Base-by-base conservation (phyloP, 2,329 filamentous ascomycete genomes). In the Diaporthe vexans region DNA sequence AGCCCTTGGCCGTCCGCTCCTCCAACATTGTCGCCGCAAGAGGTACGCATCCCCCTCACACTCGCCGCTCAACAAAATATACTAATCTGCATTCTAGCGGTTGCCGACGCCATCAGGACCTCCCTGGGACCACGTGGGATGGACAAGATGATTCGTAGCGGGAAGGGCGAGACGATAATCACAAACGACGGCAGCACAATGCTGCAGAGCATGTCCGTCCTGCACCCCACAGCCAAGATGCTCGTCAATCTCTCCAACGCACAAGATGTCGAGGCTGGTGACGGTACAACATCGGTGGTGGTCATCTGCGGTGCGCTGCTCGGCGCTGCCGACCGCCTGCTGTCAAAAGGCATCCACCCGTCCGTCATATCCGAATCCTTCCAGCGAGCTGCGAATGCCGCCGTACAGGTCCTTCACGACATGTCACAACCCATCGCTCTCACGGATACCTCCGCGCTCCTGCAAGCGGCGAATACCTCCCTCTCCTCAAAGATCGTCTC, bases 221-320 rank as follows among this genome's bases (percentile, higher is more conserved):
- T 99, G 93, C 97, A 99, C 83, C 97, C 97, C n/a, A 97, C 97
- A 65, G 97, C 97, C 69, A 98, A 98, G 88, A 99, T 99, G 97
- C 90, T 99, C 79, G 97, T 99, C 81, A 95, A 99, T 84, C 91
- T 99, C 76, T 97, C 96, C 80, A 94, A 97, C 78, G 97, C 97
- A 78, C 97, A 99, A 85, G 97, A 99, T 87, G 95, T 99, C 76
- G 97, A 99, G 85, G 97, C 97, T 77, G 97, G 97, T 86, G 97
- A 99, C 84, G 97, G 97, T 81, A 99, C 97, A 73, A 99, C 97
- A 48, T 98, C 96, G 4, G 97, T 99, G 35, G 97, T 99, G 40
- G 97, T 99, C 78, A 98, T 99, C 85, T 97, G 95, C 79, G 97
- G 97, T 82, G 97, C 95, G 86, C 89, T 99, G 79, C 90, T 99